phyloP scores from a whole-genome alignment of 352 stramenopile species.

The Achlya hypogyna region DNA sequence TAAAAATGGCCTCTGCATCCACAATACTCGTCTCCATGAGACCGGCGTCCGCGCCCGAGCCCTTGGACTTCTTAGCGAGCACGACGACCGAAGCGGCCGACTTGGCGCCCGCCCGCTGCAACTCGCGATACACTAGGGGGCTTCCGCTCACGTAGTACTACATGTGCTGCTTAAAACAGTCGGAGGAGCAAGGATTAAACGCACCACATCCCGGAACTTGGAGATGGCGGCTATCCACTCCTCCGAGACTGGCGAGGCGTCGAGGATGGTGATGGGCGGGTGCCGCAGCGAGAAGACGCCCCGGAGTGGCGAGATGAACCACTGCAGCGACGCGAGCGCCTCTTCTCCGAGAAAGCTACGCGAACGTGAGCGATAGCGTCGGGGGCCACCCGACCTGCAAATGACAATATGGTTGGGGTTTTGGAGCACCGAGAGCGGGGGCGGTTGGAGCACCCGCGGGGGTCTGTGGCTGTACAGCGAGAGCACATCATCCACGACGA shows the following conservation, averaged over 20 bases:
- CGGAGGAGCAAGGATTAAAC: constrained; percentile 15
- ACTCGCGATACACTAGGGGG: constrained; percentile 60
- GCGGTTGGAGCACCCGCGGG: constrained; percentile 31
- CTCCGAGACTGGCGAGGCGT: constrained; percentile 49
- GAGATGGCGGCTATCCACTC: constrained; percentile 38
- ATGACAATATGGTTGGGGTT: constrained; percentile 65
- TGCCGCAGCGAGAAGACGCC: constrained; percentile 37
- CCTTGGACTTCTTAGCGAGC: constrained; percentile 57
- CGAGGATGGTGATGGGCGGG: constrained; percentile 71
- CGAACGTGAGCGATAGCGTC: too few relatives aligned
- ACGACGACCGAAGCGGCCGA: constrained; percentile 69
- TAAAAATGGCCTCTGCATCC: constrained; percentile 76
- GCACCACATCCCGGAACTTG: constrained; percentile 58
- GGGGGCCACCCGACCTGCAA: constrained; percentile 45
- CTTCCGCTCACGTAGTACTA: constrained; percentile 78
- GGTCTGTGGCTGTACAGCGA: background rate
- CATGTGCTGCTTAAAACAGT: background rate
- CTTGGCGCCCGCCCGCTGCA: constrained; percentile 74
- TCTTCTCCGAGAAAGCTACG: constrained; percentile 58
- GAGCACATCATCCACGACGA: background rate
- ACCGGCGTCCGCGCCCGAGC: constrained; percentile 14
- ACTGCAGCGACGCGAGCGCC: constrained; percentile 60
- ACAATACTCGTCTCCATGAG: constrained; percentile 55
- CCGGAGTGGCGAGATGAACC: constrained; percentile 62
- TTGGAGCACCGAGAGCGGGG: constrained; percentile 48